Evolutionary conservation across 441 rosid genomes (phyloP), one percentile per base, ranked within the genome.

Genomic region (Erodium chrysanthum): DNA sequence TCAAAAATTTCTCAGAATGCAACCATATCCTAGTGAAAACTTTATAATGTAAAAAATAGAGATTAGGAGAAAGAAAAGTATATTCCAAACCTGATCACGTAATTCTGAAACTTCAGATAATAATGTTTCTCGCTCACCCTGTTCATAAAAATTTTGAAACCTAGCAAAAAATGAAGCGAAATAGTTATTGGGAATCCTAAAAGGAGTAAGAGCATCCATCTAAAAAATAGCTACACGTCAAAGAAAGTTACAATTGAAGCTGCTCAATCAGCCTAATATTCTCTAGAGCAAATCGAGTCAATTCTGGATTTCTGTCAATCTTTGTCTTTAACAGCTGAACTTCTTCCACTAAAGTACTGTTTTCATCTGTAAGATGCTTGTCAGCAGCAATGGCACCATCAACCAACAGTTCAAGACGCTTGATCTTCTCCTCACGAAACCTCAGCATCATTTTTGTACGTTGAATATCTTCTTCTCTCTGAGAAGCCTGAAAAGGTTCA

Each of bases 351-450:
- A 95, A 84, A 65, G 82, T 77, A 71, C 50, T 86, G 74, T 86
- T 95, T 81, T 95, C 98, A 73, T 88, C 92, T 68, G 78, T 66
- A 77, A 90, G 70, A 77, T 80, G 90, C 25, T 88, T 73, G 66
- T 92, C 97, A 27, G 81, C 80, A 65, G 91, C 79, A 70, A 90
- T 74, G 40, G 84, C 80, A 74, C 88, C 88, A 72, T 85, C 81
- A 77, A 83, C 71, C 69, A 88, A 80, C 61, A 90, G 88, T 76
- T 92, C 98, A 87, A 88, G 83, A 79, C 95, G 86, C 37, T 85
- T 91, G 77, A 95, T 95, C 84, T 87, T 92, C 81, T 95, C 97
- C 82, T 92, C 99, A 68, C 99, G 85, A 80, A 95, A 92, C 76
- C 77, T 86, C 71, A 95, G 93, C 95, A 92, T 95, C 99, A 95